Percentiles rank a stretch among this genome's conserved stretches.
These are phyloP conservation scores for Pyricularia grisea DNA, from an alignment of 2,329 filamentous ascomycete genomes.

Conservation along the genomic window DNA sequence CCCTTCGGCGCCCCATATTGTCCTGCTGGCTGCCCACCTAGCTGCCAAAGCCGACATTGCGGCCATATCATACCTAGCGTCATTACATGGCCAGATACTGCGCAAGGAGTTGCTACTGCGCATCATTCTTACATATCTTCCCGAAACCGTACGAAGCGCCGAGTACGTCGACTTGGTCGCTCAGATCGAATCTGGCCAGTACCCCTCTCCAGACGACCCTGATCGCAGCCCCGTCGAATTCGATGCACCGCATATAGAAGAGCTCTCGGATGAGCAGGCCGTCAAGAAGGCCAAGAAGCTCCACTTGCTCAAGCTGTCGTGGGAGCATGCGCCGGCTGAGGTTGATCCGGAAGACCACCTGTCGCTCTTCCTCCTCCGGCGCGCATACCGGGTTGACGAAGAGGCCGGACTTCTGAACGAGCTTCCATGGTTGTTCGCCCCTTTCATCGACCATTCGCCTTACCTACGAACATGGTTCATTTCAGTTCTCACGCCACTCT, in stretches of 20 bases:
- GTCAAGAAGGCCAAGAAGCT: conserved; percentile 55
- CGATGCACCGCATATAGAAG: conserved; percentile 45
- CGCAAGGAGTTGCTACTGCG: conserved; percentile 57
- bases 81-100: conserved; percentile 25
- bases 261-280: conserved; percentile 53
- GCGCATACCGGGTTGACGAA: conserved; percentile 59
- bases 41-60: conserved; percentile 57
- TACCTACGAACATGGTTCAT: conserved; percentile 60
- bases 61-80: conserved; percentile 49
- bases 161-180: conserved; percentile 53
- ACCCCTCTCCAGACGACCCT: conserved; percentile 17
- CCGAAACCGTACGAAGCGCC: conserved; percentile 57
- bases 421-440: conserved; percentile 55
- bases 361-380: conserved; percentile 53
- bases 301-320: conserved; percentile 46
- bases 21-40: conserved; percentile 64
- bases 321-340: conserved; percentile 35
- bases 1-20: conserved; percentile 57
- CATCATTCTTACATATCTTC: conserved; percentile 68
- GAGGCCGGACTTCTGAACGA: conserved; percentile 64
- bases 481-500: conserved; percentile 57
- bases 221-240: conserved; percentile 27
- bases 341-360: conserved; percentile 43
- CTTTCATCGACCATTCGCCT: conserved; percentile 55
- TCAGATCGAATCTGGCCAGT: conserved; percentile 41